These are phyloP conservation scores for Entophlyctis helioformis DNA, from an alignment of 192 early-diverging fungal species.

Conservation along the genomic window DNA sequence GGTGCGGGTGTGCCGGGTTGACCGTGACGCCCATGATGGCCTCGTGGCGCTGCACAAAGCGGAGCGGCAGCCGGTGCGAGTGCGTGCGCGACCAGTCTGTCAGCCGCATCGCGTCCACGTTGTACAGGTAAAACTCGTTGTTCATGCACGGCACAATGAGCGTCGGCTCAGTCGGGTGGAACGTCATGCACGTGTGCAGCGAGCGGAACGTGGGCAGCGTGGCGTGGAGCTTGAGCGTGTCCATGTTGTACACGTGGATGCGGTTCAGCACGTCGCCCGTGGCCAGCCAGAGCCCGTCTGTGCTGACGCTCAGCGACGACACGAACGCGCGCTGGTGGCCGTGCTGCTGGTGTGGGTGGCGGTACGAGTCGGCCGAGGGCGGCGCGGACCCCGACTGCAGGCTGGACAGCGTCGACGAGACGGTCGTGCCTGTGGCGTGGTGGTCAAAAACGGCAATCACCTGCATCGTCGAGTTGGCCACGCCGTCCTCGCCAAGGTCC, in stretches of 20 bases:
- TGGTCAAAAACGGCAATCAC: constrained; percentile 4
- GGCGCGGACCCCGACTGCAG: too few species aligned
- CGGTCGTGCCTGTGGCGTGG: constrained; percentile 5
- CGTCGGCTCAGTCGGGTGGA: constrained; percentile 43
- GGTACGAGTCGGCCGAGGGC: too few species aligned
- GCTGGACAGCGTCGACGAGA: background rate
- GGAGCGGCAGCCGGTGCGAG: constrained; percentile 51
- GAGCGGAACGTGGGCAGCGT: constrained; percentile 49
- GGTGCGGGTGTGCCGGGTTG: constrained; percentile 48
- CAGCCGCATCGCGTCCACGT: constrained; percentile 47
- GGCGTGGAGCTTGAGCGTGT: constrained; percentile 54
- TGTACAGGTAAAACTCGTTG: constrained; percentile 71
- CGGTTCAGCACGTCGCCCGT: constrained; percentile 62
- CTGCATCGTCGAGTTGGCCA: too few species aligned
- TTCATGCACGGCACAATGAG: constrained; percentile 47
- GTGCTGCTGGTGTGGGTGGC: too few species aligned
- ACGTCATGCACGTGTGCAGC: constrained; percentile 53
- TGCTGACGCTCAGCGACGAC: constrained; percentile 57
- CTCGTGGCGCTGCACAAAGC: constrained; percentile 52
- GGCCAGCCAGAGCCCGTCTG: constrained; percentile 70
- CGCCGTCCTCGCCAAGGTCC: too few species aligned
- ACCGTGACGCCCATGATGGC: constrained; percentile 62
- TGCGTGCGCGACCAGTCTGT: constrained; percentile 75
- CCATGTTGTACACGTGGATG: constrained; percentile 65
- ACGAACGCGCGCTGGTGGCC: constrained; percentile 40